Evolutionary conservation across 345 rosid species (phyloP), one percentile per base, ranked within the genome.

Genomic region (Populus pruinosa): DNA sequence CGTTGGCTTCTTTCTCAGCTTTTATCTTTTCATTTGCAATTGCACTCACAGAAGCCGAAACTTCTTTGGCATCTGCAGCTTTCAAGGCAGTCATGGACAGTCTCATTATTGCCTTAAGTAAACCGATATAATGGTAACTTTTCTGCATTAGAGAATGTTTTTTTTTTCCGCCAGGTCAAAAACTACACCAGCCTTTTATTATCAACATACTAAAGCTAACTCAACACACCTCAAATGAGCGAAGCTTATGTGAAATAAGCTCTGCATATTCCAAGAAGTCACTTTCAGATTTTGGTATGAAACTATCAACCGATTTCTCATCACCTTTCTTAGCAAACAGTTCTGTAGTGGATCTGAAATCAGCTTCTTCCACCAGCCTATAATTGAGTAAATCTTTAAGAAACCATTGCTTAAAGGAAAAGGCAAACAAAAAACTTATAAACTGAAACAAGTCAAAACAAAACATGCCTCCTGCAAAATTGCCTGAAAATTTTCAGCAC

Each of bases 341-440:
- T 77, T 94, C 97, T 70, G 85, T 78, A 27, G 98, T 94, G 71
- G 93, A 82, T 73, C 44, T 80, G 82, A 86, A 94, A 81, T 94
- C 99, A 31, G 98, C 93, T 88, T 96, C 98, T 85, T 96, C 99
- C 36, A 94, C 97, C 70, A 96, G 90, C 87, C 98, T 96, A 72
- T 25, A 20, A 78, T 14, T 56, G 1, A 31, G 61, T 27, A 4
- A 56, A 62, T 65, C 23, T 36, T 72, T 56, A 61, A 82, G 39
- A 72, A 72, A 44, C 49, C 75, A 56, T 8, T 13, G 9, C 31
- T 44, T 43, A 49, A 55, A 7, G 29, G 25, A 66, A 27, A 11
- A 25, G 4, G 17, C 17, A 65, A 71, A 29, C 66, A 31, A 44
- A 67, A 21, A 44, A 69, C 5, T 7, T 9, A 36, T n/a, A 49